A percentile compares a stretch with the other conserved stretches of the same genome.
Conservation (phyloP, 345 rosid genomes). For the Brassica nigra region DNA sequence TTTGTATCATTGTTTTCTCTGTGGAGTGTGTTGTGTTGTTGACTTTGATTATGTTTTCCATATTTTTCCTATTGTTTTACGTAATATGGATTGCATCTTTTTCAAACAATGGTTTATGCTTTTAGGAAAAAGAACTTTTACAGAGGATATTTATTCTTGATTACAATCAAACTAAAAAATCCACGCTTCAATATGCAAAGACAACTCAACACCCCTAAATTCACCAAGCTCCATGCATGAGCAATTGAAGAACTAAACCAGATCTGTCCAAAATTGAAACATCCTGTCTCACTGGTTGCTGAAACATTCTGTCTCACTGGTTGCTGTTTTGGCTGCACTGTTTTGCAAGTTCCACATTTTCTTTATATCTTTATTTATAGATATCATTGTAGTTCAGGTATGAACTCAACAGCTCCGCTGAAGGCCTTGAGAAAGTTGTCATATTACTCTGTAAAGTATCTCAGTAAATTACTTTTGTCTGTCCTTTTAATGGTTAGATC, state of each 20-base stretch:
- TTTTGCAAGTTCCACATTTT: no score
- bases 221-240: neutral
- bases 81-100: neutral
- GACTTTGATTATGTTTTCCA: neutral
- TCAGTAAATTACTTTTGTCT: neutral
- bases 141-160: neutral
- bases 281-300: neutral
- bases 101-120: neutral
- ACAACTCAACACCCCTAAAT: neutral
- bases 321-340: no score
- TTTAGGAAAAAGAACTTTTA: neutral
- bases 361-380: no score
- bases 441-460: constrained; percentile 86
- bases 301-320: neutral
- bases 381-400: no score
- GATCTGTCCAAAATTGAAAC: neutral
- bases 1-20: neutral
- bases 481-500: neutral
- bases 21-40: neutral
- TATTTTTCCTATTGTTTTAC: neutral
- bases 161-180: neutral
- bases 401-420: neutral
- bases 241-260: neutral
- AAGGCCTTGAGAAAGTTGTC: constrained; percentile 74
- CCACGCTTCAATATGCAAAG: neutral